Evolutionary conservation across 2,329 filamentous ascomycete species (phyloP), one percentile per base, ranked within the genome.

Genomic region (Capronia epimyces): DNA sequence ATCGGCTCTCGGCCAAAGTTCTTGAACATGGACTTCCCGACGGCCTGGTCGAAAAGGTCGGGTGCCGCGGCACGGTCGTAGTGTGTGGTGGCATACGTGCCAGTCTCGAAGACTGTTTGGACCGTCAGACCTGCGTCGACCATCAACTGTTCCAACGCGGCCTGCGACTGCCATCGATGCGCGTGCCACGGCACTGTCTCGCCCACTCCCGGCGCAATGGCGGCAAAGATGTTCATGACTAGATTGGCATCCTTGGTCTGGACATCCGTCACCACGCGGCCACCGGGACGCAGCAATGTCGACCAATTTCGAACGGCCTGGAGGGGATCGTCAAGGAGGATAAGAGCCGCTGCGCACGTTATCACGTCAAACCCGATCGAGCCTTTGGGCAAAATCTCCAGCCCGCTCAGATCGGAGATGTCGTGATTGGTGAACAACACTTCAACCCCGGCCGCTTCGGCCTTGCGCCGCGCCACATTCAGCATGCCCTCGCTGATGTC

Each of bases 401-500:
- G 20, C 3, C 21, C 25, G 8, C 21, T 22, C 13, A 54, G 46
- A 36, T 56, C 46, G 4, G 36, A 22, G 16, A 57, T 44, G 40
- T 57, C 51, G 36, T 48, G 37, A 13, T 57, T 47, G 27, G 52
- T 4, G 21, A 53, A 57, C 3, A 18, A 9, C 8, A 57, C 39
- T 8, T 49, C 42, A 13, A 49, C 22, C 7, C 40, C 46, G 0
- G 29, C 50, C 10, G 27, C 24, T 27, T 49, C 22, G 24, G 50
- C 48, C 50, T 53, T 49, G 13, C 43, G 48, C 7, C 45, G 27
- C 4, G 71, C 71, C 24, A 69, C 55, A 13, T 58, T 61, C 8
- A 74, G 64, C 71, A 73, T 73, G 16, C 67, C 66, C 7, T 66
- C 51, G 49, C 62, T 66, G 31, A 75, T 63, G 50, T 75, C 72